These are phyloP conservation scores for Trichoderma sp. DNA, from an alignment of 2,329 filamentous ascomycete species.

Conservation along the genomic window DNA sequence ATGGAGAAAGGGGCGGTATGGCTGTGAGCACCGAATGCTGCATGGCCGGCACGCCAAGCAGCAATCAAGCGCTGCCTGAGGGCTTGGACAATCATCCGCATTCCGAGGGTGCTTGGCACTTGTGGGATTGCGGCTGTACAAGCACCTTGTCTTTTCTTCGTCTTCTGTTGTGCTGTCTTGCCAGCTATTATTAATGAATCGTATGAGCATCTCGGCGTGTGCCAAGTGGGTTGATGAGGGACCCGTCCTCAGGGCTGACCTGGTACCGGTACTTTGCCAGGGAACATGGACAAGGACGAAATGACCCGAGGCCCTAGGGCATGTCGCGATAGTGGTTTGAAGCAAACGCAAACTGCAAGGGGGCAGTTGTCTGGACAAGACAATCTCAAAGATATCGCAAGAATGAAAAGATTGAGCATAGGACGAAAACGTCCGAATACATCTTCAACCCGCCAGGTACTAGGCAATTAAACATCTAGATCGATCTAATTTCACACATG, in stretches of 20 bases:
- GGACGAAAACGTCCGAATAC: not conserved
- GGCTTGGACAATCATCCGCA: not conserved
- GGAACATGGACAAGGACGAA: not conserved
- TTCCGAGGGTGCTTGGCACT: conserved; percentile 14
- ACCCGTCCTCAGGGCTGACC: conserved; percentile 20
- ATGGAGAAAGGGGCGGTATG: not conserved
- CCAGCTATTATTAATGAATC: not conserved
- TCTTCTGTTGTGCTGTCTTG: not conserved
- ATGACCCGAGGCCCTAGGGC: conserved; percentile 3
- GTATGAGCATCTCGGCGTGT: not conserved
- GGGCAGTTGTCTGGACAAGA: not conserved
- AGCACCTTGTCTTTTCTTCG: not conserved
- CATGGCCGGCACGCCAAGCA: conserved; percentile 3
- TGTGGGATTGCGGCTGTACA: not conserved
- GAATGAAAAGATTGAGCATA: not conserved
- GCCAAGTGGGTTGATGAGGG: not conserved
- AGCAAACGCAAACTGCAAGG: not conserved
- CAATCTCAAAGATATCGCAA: not conserved
- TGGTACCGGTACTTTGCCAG: conserved; percentile 12
- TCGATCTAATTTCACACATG: conserved; percentile 3
- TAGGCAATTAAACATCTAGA: conserved; percentile 1
- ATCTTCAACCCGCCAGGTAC: not conserved
- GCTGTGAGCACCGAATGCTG: not conserved
- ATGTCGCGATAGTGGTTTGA: not conserved
- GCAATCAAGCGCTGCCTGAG: not conserved